phyloP scores from a whole-genome alignment of 768 basidiomycete genomes.

The Hygrophoropsis aurantiaca region DNA sequence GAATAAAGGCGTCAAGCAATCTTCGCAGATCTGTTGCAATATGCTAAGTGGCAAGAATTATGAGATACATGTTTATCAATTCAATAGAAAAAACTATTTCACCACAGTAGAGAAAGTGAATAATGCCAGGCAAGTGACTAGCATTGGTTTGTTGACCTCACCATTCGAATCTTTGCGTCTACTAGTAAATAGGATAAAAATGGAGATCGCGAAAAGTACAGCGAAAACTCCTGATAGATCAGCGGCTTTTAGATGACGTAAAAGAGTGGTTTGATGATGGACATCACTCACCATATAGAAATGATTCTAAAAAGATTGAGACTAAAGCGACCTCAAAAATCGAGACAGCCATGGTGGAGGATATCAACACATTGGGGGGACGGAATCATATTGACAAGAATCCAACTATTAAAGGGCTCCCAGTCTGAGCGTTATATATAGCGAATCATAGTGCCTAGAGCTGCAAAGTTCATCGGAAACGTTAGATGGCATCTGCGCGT shows the following conservation, averaged over 20 bases:
- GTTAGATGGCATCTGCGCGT: no score
- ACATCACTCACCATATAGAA: slow-evolving; percentile 25
- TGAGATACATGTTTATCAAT: not conserved
- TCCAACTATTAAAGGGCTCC: no score
- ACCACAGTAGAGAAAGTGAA: slow-evolving; percentile 34
- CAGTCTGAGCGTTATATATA: no score
- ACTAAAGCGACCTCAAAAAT: slow-evolving; percentile 19
- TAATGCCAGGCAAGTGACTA: slow-evolving; percentile 31
- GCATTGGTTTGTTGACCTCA: slow-evolving; percentile 30
- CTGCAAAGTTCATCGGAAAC: no score
- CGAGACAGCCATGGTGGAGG: not conserved
- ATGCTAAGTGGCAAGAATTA: slow-evolving; percentile 28
- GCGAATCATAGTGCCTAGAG: no score
- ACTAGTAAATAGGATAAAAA: slow-evolving; percentile 28
- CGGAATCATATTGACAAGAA: no score
- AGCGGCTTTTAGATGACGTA: not conserved
- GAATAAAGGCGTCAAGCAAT: slow-evolving; percentile 36
- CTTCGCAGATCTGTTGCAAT: slow-evolving; percentile 35
- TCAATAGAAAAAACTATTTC: slow-evolving; percentile 2
- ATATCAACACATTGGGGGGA: no score
- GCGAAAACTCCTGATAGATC: slow-evolving; percentile 26
- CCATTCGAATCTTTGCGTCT: slow-evolving; percentile 23
- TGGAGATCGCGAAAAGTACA: slow-evolving; percentile 29
- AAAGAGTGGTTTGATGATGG: not conserved
- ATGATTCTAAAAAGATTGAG: slow-evolving; percentile 26